phyloP scores from a whole-genome alignment of 208 protist species.

The Leishmania tarentolae region DNA sequence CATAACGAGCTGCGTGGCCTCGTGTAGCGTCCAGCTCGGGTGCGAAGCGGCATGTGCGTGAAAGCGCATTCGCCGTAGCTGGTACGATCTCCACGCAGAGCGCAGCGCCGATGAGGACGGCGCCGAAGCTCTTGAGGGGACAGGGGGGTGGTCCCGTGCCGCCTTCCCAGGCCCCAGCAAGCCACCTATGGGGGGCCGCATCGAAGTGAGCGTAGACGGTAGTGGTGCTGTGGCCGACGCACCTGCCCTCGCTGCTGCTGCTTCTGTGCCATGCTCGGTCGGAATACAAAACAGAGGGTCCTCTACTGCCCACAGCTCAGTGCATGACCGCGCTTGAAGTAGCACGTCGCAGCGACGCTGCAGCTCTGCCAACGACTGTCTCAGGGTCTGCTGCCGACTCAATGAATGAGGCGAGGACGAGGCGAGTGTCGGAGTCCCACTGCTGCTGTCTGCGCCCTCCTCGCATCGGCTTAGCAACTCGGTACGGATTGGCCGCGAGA shows the following conservation, averaged over 20 bases:
- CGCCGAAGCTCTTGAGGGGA: not conserved
- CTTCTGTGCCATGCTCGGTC: not conserved
- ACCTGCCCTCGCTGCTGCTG: too few relatives aligned
- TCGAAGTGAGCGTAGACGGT: too few relatives aligned
- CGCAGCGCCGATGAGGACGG: not conserved
- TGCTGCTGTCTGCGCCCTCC: not conserved
- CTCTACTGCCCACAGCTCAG: slow-evolving; percentile 29
- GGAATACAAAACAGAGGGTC: slow-evolving; percentile 22
- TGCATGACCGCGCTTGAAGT: slow-evolving; percentile 25
- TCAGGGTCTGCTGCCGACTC: slow-evolving; percentile 1
- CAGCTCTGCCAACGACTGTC: slow-evolving; percentile 21
- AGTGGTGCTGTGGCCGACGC: too few relatives aligned
- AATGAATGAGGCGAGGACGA: not conserved
- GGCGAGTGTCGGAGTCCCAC: not conserved
- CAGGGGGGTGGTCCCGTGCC: too few relatives aligned
- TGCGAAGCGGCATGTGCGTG: slow-evolving; percentile 26
- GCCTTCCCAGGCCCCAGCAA: too few relatives aligned
- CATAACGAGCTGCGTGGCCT: slow-evolving; percentile 32
- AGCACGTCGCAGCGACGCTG: slow-evolving; percentile 31
- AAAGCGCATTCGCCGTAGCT: slow-evolving; percentile 24
- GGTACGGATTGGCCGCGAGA: slow-evolving; percentile 28
- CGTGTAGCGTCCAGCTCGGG: slow-evolving; percentile 29
- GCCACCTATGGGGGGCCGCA: too few relatives aligned
- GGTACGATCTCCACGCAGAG: slow-evolving; percentile 9
- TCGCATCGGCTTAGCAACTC: slow-evolving; percentile 27